Evolutionary conservation across 1,139 yeast species (phyloP).

Genomic region (Hyphopichia wangnamkhiaoensis): DNA sequence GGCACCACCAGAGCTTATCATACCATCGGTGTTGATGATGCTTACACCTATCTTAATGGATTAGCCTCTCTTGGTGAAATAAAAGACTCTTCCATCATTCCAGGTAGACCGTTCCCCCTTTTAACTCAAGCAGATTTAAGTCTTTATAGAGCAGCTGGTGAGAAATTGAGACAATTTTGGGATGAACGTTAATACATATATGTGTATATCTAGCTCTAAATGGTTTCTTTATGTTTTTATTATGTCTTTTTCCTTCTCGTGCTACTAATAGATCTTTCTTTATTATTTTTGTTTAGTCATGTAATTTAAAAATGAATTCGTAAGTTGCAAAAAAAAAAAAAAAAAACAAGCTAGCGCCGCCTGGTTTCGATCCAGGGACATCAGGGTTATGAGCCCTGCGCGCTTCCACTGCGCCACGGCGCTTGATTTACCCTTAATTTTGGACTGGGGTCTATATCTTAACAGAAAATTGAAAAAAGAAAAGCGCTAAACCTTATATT

Average conservation of each 20-base stretch:
- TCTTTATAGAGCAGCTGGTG: conserved; percentile 21
- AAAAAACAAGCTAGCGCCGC: conserved; percentile 71
- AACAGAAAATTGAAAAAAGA: no score
- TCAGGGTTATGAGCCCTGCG: conserved; percentile 99
- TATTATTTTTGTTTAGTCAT: background rate
- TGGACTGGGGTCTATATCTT: background rate
- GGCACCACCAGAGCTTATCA: conserved; percentile 42
- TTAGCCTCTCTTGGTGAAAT: conserved; percentile 30
- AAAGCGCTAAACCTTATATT: no score
- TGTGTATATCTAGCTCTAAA: no score
- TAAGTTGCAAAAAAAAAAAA: background rate
- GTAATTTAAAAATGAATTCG: background rate
- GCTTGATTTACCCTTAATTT: conserved; percentile 30
- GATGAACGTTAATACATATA: conserved; percentile 11
- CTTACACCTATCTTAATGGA: conserved; percentile 21
- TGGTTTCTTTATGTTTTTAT: no score
- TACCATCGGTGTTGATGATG: conserved; percentile 33
- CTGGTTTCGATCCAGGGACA: conserved; percentile 99
- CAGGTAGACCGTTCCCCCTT: conserved; percentile 37
- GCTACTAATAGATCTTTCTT: background rate
- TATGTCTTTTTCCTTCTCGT: background rate
- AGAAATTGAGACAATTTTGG: conserved; percentile 21
- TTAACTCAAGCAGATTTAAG: conserved; percentile 26
- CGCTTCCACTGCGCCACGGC: conserved; percentile 99
- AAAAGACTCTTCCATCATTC: conserved; percentile 14